These are phyloP conservation scores for Botrytis squamosa DNA, from an alignment of 2,329 filamentous ascomycete species.

Conservation along the genomic window DNA sequence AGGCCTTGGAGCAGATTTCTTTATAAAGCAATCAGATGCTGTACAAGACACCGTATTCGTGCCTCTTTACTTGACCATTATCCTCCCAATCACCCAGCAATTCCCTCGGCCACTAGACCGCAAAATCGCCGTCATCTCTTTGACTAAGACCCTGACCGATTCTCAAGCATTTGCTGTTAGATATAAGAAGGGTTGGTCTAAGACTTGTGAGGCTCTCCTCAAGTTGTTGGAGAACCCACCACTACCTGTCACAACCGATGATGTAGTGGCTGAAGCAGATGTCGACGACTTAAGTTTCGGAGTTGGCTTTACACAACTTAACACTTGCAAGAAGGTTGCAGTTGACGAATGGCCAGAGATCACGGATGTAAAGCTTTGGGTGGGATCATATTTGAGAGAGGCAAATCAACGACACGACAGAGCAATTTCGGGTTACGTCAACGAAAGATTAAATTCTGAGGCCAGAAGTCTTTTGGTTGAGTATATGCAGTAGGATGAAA, in stretches of 20 bases:
- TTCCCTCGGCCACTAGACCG: conserved; percentile 84
- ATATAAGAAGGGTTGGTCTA: conserved; percentile 86
- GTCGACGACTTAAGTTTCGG: conserved; percentile 95
- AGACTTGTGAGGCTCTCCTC: conserved; percentile 85
- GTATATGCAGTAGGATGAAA: conserved; percentile 44
- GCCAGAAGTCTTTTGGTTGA: conserved; percentile 48
- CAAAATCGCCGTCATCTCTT: conserved; percentile 88
- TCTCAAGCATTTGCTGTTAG: conserved; percentile 78
- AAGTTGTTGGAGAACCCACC: conserved; percentile 89
- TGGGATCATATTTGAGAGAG: conserved; percentile 60
- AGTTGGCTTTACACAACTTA: conserved; percentile 88
- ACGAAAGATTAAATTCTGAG: conserved; percentile 66
- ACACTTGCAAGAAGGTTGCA: conserved; percentile 75
- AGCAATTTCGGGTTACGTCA: conserved; percentile 67
- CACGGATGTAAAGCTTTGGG: conserved; percentile 76
- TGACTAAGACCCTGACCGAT: conserved; percentile 88
- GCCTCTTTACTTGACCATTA: conserved; percentile 80
- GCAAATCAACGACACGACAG: conserved; percentile 74
- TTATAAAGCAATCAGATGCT: conserved; percentile 78
- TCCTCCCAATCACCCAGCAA: conserved; percentile 86
- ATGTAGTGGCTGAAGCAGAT: conserved; percentile 81
- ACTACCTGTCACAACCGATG: conserved; percentile 63
- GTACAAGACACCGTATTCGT: conserved; percentile 80
- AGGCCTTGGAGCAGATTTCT: conserved; percentile 89
- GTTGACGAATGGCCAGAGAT: conserved; percentile 86